Conservation (phyloP, 1,139 yeast species). For the Kodamaea alishanica region DNA sequence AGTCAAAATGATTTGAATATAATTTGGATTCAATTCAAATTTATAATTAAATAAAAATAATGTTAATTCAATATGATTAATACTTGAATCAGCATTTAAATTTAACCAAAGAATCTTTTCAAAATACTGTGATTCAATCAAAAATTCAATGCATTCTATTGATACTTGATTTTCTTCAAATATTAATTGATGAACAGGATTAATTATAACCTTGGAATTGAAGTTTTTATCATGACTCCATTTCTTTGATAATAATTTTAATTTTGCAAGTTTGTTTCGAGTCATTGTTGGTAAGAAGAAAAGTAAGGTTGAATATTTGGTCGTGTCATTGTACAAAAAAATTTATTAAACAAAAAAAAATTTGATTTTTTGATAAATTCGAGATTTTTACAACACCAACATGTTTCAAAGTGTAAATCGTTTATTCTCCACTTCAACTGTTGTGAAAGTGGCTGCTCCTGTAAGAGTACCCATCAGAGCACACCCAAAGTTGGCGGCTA, state of each 20-base stretch:
- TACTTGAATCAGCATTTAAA: slow-evolving; percentile 36
- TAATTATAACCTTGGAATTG: slow-evolving; percentile 15
- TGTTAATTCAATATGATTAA: slow-evolving; percentile 37
- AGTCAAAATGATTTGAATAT: not conserved
- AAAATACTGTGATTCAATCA: slow-evolving; percentile 23
- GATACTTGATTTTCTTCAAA: slow-evolving; percentile 8
- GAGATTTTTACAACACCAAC: slow-evolving; percentile 7
- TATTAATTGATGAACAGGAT: slow-evolving; percentile 20
- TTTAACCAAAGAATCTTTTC: slow-evolving; percentile 35
- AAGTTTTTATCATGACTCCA: slow-evolving; percentile 21
- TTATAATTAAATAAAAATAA: slow-evolving; percentile 10
- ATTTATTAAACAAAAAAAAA: not conserved
- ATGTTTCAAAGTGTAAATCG: slow-evolving; percentile 21
- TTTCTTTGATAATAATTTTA: slow-evolving; percentile 12
- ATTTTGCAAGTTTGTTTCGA: slow-evolving; percentile 3
- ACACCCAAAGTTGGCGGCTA: slow-evolving; percentile 32
- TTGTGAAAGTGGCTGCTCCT: slow-evolving; percentile 10
- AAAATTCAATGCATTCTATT: slow-evolving; percentile 11
- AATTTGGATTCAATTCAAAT: not conserved
- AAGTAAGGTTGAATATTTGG: not conserved
- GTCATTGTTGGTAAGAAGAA: not conserved
- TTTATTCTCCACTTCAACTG: slow-evolving; percentile 19
- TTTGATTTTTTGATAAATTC: slow-evolving; percentile 3
- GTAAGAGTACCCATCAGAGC: slow-evolving; percentile 16
- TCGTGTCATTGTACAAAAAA: not conserved